Base-by-base conservation (phyloP, 2,329 filamentous ascomycete species). In the Amauroascus niger region DNA sequence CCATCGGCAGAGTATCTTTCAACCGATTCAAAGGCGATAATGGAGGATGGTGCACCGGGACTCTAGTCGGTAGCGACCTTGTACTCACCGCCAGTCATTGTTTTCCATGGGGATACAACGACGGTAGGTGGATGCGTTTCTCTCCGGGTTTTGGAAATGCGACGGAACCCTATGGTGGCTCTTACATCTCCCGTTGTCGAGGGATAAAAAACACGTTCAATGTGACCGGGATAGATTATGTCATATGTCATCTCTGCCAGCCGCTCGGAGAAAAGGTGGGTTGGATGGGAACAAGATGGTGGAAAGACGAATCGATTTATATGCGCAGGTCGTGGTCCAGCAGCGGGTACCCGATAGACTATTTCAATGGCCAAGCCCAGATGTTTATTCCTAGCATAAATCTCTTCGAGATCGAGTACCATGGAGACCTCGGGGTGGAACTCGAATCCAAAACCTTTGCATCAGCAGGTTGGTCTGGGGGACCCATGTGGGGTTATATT, bases 201-300 rank as follows among this genome's bases (percentile, higher is more conserved):
- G 60, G 60, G 4, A 52, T 62, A 3, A 59, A 59, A 33, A 62
- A 62, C 41, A 61, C 57, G 5, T 58, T 56, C 30, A 62, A 62
- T 20, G 60, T 62, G 43, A 62, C 60, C 22, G 60, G 60, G 3
- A 57, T 61, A 28, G 60, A 62, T 37, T 62, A 62, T 33, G 56
- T 62, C 22, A 40, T 62, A 2, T 62, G 60, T 30, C 57, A 55
- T 24, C 54, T 62, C 9, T 62, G 60, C 39, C 53, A 62, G 20
- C 58, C 60, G 3, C 56, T 62, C 9, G 60, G 60, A 28, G 58
- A 62, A 7, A 41, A 39, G 39, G 45, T 56, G n/a, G 60, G 60
- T n/a, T 62, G 60, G 60, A 61, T 62, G 59, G 59, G 59, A 1
- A 62, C 60, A 22, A 51, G 55, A 32, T 62, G 60, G 60, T 60